These are phyloP conservation scores for Penicillium arizonense DNA, from an alignment of 495 filamentous ascomycete species.

Conservation along the genomic window DNA sequence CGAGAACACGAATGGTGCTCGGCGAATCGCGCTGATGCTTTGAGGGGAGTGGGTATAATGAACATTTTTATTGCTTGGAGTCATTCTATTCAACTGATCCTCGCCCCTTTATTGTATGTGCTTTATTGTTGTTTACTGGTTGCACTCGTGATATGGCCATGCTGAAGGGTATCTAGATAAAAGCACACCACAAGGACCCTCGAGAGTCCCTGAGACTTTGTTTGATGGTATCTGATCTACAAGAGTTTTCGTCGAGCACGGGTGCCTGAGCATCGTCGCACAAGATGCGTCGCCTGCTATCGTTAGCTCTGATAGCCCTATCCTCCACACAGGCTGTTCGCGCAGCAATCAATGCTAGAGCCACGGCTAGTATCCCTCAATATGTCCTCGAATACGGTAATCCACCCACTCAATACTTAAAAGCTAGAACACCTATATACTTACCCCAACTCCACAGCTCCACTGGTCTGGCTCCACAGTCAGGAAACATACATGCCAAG, in stretches of 20 bases:
- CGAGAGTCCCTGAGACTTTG: neutral
- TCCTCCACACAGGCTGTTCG: slow-evolving; percentile 1
- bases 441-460: slow-evolving; percentile 27
- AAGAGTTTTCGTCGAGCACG: neutral
- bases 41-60: neutral
- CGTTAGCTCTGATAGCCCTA: slow-evolving; percentile 7
- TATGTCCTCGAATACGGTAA: slow-evolving; percentile 32
- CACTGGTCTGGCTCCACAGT: slow-evolving; percentile 55
- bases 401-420: neutral
- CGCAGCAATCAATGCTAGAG: neutral
- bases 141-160: slow-evolving; percentile 5
- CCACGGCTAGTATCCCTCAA: slow-evolving; percentile 17
- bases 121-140: neutral
- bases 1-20: neutral
- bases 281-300: slow-evolving; percentile 12
- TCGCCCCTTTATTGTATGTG: neutral
- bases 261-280: neutral
- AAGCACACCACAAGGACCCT: neutral
- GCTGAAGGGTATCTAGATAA: slow-evolving; percentile 4
- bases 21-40: neutral
- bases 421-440: neutral
- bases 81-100: neutral
- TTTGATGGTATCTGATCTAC: neutral
- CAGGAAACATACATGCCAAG: slow-evolving; percentile 58
- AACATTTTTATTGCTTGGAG: neutral